A percentile compares a stretch with the other conserved stretches of the same genome.
phyloP scores from a whole-genome alignment of 2,329 filamentous ascomycete species.

The Alternaria triticimaculans region DNA sequence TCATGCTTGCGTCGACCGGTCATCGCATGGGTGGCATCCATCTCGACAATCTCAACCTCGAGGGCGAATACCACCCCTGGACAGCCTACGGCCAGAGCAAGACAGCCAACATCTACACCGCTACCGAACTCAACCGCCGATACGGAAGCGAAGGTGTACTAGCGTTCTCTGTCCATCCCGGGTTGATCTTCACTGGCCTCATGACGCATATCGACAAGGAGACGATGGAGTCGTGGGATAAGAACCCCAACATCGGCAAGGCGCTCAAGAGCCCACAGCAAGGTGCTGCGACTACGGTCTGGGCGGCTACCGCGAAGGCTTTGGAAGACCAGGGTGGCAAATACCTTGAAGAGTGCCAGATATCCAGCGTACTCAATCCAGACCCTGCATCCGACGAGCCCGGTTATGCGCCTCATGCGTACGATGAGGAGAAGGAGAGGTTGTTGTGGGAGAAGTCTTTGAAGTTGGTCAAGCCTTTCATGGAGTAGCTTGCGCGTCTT shows the following conservation, averaged over 20 bases:
- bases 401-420: constrained; percentile 44
- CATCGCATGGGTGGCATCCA: constrained; percentile 12
- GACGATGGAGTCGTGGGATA: constrained; percentile 1
- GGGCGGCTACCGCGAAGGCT: constrained; percentile 43
- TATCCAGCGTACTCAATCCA: not conserved
- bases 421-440: constrained; percentile 54
- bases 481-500: not conserved
- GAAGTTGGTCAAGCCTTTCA: constrained; percentile 18
- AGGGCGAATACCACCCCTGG: constrained; percentile 49
- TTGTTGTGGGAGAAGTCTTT: constrained; percentile 51
- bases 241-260: constrained; percentile 15
- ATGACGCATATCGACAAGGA: constrained; percentile 7
- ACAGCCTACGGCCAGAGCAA: constrained; percentile 59
- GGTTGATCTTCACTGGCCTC: constrained; percentile 45
- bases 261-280: constrained; percentile 45
- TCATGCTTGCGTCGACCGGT: constrained; percentile 21
- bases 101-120: constrained; percentile 59
- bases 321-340: constrained; percentile 46
- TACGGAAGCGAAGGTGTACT: constrained; percentile 56
- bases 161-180: constrained; percentile 55
- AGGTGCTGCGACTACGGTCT: constrained; percentile 50
- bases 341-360: constrained; percentile 42
- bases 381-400: not conserved
- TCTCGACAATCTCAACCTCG: constrained; percentile 50
- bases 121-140: constrained; percentile 59